A percentile compares a stretch with the other conserved stretches of the same genome.
These are phyloP conservation scores for Tolypocladium guangdongense DNA, from an alignment of 2,329 filamentous ascomycete genomes.

Conservation along the genomic window DNA sequence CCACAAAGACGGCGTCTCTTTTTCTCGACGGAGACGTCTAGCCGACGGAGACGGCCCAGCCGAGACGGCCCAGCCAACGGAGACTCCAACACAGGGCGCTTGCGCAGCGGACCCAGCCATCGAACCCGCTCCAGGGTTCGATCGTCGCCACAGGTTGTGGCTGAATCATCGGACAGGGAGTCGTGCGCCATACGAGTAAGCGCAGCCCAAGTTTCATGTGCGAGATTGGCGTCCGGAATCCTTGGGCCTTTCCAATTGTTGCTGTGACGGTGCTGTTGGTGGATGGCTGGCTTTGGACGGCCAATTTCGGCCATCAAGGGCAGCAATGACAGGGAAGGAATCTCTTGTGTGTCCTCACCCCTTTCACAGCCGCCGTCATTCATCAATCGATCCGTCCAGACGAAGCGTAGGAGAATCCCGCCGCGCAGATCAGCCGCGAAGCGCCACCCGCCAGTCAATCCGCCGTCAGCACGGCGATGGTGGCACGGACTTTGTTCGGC, in stretches of 20 bases:
- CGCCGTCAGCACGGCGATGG: too few relatives aligned
- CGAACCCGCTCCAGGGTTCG: too few relatives aligned
- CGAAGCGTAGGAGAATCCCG: not conserved
- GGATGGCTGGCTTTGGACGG: not conserved
- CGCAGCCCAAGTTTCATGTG: slow-evolving; percentile 1
- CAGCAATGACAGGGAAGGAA: not conserved
- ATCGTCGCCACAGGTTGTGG: too few relatives aligned
- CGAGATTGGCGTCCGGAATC: slow-evolving; percentile 1
- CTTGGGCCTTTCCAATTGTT: not conserved
- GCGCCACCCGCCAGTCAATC: not conserved
- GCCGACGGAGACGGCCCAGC: too few relatives aligned
- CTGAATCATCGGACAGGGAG: not conserved
- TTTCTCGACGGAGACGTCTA: not conserved
- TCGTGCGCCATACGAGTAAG: not conserved
- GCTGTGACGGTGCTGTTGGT: not conserved
- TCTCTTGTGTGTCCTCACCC: not conserved
- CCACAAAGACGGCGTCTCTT: not conserved
- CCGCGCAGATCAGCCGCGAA: not conserved
- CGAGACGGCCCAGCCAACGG: not conserved
- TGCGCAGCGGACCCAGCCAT: not conserved
- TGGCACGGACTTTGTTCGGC: too few relatives aligned
- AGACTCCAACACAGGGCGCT: not conserved
- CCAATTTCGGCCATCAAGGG: too few relatives aligned
- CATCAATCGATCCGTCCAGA: not conserved
- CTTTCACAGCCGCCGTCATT: too few relatives aligned